Evolutionary conservation across 2,329 filamentous ascomycete genomes (phyloP).

Genomic region (Xylaria digitata): DNA sequence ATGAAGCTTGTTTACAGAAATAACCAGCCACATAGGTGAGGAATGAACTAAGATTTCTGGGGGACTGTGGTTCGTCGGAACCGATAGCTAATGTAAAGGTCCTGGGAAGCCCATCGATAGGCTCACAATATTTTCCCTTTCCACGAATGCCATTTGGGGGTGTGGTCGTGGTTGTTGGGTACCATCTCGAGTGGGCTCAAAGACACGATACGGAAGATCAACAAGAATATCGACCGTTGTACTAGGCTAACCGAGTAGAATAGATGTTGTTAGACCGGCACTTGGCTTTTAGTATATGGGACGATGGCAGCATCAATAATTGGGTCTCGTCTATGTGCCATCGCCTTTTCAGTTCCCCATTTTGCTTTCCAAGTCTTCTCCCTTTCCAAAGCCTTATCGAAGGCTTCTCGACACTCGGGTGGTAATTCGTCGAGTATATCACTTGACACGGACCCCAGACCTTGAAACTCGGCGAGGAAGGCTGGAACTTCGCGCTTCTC

Average conservation of each 20-base stretch:
- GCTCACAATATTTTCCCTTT: neutral
- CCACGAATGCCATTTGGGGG: neutral
- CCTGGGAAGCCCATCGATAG: neutral
- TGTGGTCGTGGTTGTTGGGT: neutral
- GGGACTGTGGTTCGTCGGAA: neutral
- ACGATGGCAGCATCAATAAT: conserved; percentile 74
- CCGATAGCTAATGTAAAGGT: neutral
- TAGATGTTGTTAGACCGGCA: conserved; percentile 21
- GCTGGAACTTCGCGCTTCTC: conserved; percentile 57
- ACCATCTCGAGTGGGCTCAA: neutral
- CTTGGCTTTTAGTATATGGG: conserved; percentile 61
- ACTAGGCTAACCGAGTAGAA: neutral
- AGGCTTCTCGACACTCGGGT: conserved; percentile 76
- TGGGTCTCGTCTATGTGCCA: conserved; percentile 63
- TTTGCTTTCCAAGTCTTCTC: conserved; percentile 78
- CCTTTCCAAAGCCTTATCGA: conserved; percentile 72
- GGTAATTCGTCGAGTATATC: conserved; percentile 76
- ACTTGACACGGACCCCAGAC: conserved; percentile 71
- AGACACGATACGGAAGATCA: neutral
- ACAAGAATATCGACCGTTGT: neutral
- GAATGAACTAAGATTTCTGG: too few species aligned
- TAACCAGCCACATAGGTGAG: neutral
- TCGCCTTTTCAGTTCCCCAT: conserved; percentile 77
- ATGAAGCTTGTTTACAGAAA: neutral
- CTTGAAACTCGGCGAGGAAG: conserved; percentile 66